phyloP scores from a whole-genome alignment of 176 grass and related monocot genomes.

The Tillandsia fasciculata region DNA sequence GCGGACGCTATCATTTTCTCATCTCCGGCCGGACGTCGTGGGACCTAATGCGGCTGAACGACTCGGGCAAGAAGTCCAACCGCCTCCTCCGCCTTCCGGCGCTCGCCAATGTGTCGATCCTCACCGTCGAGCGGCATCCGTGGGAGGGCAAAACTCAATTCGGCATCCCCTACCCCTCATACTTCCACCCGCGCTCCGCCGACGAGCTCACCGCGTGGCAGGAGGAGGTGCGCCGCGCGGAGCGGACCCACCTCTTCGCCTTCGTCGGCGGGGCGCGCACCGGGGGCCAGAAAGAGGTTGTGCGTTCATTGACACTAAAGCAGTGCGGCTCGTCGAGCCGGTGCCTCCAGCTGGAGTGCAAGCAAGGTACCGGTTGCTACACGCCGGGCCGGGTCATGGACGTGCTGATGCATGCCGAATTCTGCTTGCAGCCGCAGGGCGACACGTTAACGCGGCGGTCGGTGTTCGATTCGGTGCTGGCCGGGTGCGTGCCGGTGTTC shows the following conservation, averaged over 20 bases:
- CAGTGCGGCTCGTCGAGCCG: constrained; percentile 39
- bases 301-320: constrained; percentile 45
- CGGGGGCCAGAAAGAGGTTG: constrained; percentile 25
- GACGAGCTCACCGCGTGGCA: constrained; percentile 45
- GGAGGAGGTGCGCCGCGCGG: constrained; percentile 29
- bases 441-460: constrained; percentile 57
- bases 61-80: no score
- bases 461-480: constrained; percentile 67
- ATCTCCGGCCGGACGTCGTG: background rate
- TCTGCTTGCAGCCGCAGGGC: constrained; percentile 68
- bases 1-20: background rate
- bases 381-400: constrained; percentile 48
- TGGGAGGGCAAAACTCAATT: constrained; percentile 40
- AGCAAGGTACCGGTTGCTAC: constrained; percentile 25
- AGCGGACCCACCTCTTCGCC: constrained; percentile 42
- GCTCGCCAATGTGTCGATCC: constrained; percentile 60
- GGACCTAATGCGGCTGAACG: background rate
- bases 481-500: constrained; percentile 77
- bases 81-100: constrained; percentile 46
- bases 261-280: constrained; percentile 55
- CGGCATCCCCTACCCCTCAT: constrained; percentile 58
- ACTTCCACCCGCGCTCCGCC: constrained; percentile 68
- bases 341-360: constrained; percentile 49
- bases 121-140: constrained; percentile 51
- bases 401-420: constrained; percentile 44